These are phyloP conservation scores for Gossypium ekmanianum DNA, from an alignment of 345 rosid genomes.

Conservation along the genomic window DNA sequence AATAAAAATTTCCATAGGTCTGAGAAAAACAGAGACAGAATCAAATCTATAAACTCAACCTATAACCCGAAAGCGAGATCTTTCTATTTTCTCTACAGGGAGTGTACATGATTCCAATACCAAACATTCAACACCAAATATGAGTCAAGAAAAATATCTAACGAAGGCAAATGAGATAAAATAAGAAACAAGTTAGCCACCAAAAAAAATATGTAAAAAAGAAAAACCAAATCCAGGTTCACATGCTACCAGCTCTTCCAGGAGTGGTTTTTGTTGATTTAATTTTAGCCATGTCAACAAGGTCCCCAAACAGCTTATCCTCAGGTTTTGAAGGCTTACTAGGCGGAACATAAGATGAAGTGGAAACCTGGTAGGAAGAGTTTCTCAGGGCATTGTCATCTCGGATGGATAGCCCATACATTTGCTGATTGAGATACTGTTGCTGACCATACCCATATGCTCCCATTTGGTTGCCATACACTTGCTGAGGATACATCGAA, in stretches of 20 bases:
- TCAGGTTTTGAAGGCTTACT: neutral
- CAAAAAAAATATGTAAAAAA: slow-evolving; percentile 1
- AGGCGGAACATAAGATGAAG: slow-evolving; percentile 39
- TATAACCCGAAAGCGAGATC: slow-evolving; percentile 10
- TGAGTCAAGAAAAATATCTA: slow-evolving; percentile 9
- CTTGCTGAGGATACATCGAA: slow-evolving; percentile 56
- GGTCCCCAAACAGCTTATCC: slow-evolving; percentile 5
- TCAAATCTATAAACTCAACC: slow-evolving; percentile 8
- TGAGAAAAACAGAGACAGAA: neutral
- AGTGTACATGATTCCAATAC: slow-evolving; percentile 47
- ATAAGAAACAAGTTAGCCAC: slow-evolving; percentile 17
- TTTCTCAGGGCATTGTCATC: slow-evolving; percentile 44
- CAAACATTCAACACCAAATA: slow-evolving; percentile 34
- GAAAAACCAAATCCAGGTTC: slow-evolving; percentile 21
- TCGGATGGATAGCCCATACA: slow-evolving; percentile 66
- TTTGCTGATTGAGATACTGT: slow-evolving; percentile 38
- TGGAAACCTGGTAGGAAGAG: slow-evolving; percentile 46
- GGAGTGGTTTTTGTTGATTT: slow-evolving; percentile 64
- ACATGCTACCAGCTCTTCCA: slow-evolving; percentile 84
- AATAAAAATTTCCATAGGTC: neutral
- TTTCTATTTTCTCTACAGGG: slow-evolving; percentile 36
- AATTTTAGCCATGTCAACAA: slow-evolving; percentile 58
- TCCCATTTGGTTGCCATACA: slow-evolving; percentile 34
- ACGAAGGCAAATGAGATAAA: neutral
- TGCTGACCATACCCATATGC: neutral